These are phyloP conservation scores for Pholiota adiposa DNA, from an alignment of 1,284 basidiomycete species.

Conservation along the genomic window DNA sequence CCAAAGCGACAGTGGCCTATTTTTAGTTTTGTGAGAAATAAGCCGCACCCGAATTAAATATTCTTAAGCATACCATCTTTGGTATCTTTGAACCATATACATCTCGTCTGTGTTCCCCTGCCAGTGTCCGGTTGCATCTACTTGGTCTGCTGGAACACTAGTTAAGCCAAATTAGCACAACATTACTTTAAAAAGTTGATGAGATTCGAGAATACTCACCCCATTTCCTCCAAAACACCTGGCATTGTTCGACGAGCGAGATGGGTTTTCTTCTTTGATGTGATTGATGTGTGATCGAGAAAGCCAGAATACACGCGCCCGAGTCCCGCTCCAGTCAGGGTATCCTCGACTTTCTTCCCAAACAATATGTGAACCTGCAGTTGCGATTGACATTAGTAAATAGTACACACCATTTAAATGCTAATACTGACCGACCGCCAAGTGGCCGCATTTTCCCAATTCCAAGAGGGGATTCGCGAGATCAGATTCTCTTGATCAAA, in stretches of 20 bases:
- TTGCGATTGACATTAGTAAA: not conserved
- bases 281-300: constrained; percentile 12
- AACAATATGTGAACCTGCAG: constrained; percentile 10
- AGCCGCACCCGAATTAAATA: too few species aligned
- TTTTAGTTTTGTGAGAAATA: too few species aligned
- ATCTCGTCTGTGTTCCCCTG: constrained; percentile 14
- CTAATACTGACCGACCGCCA: constrained; percentile 5
- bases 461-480: constrained; percentile 2
- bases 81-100: constrained; percentile 17
- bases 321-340: constrained; percentile 9
- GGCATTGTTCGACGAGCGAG: too few species aligned
- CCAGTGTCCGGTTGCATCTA: constrained; percentile 14
- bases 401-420: not conserved
- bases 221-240: constrained; percentile 13
- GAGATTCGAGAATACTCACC: constrained; percentile 3
- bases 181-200: too few species aligned
- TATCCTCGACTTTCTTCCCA: constrained; percentile 10
- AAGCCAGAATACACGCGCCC: constrained; percentile 10
- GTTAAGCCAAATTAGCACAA: not conserved
- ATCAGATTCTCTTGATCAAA: constrained; percentile 12
- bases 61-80: constrained; percentile 10
- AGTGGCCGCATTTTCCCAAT: constrained; percentile 9
- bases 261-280: too few species aligned
- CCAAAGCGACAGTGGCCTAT: constrained; percentile 11
- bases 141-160: constrained; percentile 15